Evolutionary conservation across 225 moss, liverwort and hornwort genomes (phyloP), one percentile per base, ranked within the genome.

Genomic region (Antitrichia curtipendula): DNA sequence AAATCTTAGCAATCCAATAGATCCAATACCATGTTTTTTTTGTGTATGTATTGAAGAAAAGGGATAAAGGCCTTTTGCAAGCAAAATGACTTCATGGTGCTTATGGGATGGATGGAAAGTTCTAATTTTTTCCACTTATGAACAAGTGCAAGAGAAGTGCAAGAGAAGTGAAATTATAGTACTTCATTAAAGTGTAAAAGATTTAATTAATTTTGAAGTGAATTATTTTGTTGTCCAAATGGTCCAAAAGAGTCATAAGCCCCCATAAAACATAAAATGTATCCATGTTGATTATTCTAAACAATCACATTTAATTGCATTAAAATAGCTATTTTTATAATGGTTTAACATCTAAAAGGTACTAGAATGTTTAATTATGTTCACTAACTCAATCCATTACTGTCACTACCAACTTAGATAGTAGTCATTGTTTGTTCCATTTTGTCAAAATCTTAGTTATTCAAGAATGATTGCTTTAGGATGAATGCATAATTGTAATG

Each of bases 31-130:
- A 40, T 0, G 1, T 1, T 53, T 38, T 36, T 43, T 36, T 57
- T 38, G 2, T 40, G 12, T n/a, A 5, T 5, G 3, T 4, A 1
- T 0, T 53, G 0, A 76, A 24, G 4, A 54, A n/a, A 0, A 54
- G 23, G 53, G 53, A 1, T 1, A 24, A 36, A 9, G 15, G 1
- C 16, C 10, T 53, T 24, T 54, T 22, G 16, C 4, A n/a, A 1
- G 10, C 20, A 77, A 54, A 54, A 56, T n/a, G 6, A 16, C 0
- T 38, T 0, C 4, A 0, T 56, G 0, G 3, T 10, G 4, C 4
- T 77, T 25, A 1, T 7, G 1, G 4, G 1, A 77, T 7, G 16
- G 38, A 77, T 56, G 16, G 4, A 27, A 38, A 77, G 4, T 10
- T 54, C 16, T 56, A 56, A 7, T 8, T 38, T 78, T 38, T 57